phyloP scores from a whole-genome alignment of 1,284 basidiomycete species.

The Microbotryum lychnidis-dioicae region DNA sequence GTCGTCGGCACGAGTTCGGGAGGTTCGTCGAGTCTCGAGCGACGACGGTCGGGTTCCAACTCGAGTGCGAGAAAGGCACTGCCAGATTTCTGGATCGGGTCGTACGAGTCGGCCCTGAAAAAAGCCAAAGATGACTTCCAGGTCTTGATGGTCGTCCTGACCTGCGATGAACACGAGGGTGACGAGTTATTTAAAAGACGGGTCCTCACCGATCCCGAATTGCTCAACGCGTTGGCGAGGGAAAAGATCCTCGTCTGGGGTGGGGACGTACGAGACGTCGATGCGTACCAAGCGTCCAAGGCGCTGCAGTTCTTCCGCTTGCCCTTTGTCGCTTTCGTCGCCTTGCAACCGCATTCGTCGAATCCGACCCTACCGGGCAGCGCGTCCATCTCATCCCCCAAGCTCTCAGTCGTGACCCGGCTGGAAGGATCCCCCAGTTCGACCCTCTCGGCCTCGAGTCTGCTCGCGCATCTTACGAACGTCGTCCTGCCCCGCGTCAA shows the following conservation, averaged over 20 bases:
- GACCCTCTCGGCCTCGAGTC: slow-evolving; percentile 50
- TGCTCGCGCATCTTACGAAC: slow-evolving; percentile 58
- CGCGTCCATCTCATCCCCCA: slow-evolving; percentile 46
- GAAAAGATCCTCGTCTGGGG: slow-evolving; percentile 73
- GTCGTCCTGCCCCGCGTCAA: slow-evolving; percentile 68
- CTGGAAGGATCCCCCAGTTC: slow-evolving; percentile 61
- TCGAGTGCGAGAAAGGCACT: not conserved
- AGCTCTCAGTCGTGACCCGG: slow-evolving; percentile 69
- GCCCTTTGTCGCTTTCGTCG: slow-evolving; percentile 83
- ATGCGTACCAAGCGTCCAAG: slow-evolving; percentile 57
- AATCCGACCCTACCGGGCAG: slow-evolving; percentile 30
- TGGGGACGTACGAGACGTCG: slow-evolving; percentile 67
- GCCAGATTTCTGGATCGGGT: slow-evolving; percentile 56
- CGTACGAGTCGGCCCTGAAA: slow-evolving; percentile 73
- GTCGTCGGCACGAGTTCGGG: slow-evolving; percentile 43
- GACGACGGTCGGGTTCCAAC: slow-evolving; percentile 19
- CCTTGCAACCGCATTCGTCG: slow-evolving; percentile 58
- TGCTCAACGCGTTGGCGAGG: slow-evolving; percentile 58
- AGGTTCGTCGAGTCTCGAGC: slow-evolving; percentile 10
- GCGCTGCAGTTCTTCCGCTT: slow-evolving; percentile 43
- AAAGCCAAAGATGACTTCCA: slow-evolving; percentile 60
- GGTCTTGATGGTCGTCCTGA: slow-evolving; percentile 73
- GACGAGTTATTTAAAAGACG: slow-evolving; percentile 75
- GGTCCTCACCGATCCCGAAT: slow-evolving; percentile 60
- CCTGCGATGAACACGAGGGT: slow-evolving; percentile 84